phyloP scores from a whole-genome alignment of 208 protist genomes.

The Leishmania lainsoni region DNA sequence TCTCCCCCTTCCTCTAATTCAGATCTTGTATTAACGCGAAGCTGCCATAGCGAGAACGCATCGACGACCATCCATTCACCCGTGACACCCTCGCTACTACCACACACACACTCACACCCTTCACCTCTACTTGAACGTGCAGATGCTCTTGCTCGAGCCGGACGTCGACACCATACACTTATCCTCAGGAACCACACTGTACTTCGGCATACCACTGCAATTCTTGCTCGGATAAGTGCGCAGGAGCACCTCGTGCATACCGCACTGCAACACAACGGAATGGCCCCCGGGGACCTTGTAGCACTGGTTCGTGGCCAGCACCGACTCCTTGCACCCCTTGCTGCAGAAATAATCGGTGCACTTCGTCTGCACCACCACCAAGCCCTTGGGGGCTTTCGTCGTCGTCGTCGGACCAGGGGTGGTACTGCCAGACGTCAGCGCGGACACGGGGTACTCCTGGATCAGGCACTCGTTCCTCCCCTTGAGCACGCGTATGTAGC shows the following conservation, averaged over 20 bases:
- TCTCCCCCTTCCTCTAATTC: background rate
- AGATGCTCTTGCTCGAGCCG: constrained; percentile 11
- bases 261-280: constrained; percentile 36
- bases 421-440: background rate
- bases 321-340: constrained; percentile 9
- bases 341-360: constrained; percentile 33
- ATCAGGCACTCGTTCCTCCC: constrained; percentile 58
- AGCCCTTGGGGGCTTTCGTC: background rate
- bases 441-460: constrained; percentile 31
- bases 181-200: background rate
- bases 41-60: background rate
- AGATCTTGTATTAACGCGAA: background rate
- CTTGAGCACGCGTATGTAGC: constrained; percentile 71
- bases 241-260: constrained; percentile 29
- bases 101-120: background rate
- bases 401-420: constrained; percentile 4
- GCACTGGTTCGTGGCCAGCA: constrained; percentile 17
- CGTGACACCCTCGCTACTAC: background rate
- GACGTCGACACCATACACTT: constrained; percentile 29
- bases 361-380: constrained; percentile 20
- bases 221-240: constrained; percentile 22
- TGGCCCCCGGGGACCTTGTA: constrained; percentile 1
- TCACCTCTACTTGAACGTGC: background rate
- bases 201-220: constrained; percentile 38
- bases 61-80: background rate